Base-by-base conservation (phyloP, 345 rosid species). In the Pelargonium nanum region DNA sequence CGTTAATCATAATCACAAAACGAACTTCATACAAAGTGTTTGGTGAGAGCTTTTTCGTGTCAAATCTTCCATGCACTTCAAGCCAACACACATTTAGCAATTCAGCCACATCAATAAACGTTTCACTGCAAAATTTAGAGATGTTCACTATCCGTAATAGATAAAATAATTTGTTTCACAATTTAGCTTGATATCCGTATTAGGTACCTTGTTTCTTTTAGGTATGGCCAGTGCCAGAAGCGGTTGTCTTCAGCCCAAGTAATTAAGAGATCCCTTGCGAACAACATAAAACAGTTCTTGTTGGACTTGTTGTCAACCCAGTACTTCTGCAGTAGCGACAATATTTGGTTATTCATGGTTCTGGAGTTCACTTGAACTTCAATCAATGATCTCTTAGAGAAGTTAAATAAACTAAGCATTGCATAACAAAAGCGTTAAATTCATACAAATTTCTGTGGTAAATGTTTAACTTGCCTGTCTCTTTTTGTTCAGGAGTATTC, bases 41-140 rank as follows among this genome's bases (percentile, higher is more conserved):
- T 0, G 81, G 89, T 25, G 89, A 72, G 24, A 91, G 91, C 30
- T 75, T 77, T 30, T 50, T 58, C 1, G 72, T 63, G 53, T 81
- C 74, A 23, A 84, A 75, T 64, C 55, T 77, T 16, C 77, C 86
- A 3, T 52, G 52, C 21, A 77, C 65, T 22, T 80, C 89, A 21
- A 91, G 85, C 94, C 96, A 80, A 32, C 91, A 81, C 19, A 84
- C 85, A 1, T 63, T 16, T 44, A 77, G 12, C 54, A 88, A 59
- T 51, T 74, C 83, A 2, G 68, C 85, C 48, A 70, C 80, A 19
- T 85, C 81, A 21, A 85, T 63, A n/a, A 0, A 5, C 23, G 28
- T 75, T 30, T 74, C 72, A 26, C 80, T 75, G 70, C 60, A 54
- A 22, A 64, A 45, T 40, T 34, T 5, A 34, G 13, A 34, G 13